Evolutionary conservation across 2,329 filamentous ascomycete genomes (phyloP).

Genomic region (Teratosphaeria zuluensis): DNA sequence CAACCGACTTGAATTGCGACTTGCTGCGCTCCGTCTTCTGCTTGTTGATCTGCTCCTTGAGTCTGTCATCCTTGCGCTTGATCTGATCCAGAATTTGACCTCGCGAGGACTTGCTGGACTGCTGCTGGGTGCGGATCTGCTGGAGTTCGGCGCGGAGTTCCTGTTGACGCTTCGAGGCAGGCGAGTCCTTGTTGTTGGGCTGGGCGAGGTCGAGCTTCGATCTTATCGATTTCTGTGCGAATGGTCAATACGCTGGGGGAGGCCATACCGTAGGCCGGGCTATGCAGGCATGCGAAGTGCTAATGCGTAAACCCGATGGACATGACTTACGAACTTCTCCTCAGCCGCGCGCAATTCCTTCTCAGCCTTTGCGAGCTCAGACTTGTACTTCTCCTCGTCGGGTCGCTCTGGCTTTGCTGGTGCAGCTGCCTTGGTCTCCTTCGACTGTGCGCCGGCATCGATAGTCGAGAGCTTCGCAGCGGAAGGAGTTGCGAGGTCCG

Average conservation of each 20-base stretch:
- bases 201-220: constrained; percentile 76
- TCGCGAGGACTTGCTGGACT: constrained; percentile 74
- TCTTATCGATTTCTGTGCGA: constrained; percentile 66
- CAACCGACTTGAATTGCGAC: constrained; percentile 73
- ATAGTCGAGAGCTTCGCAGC: constrained; percentile 4
- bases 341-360: constrained; percentile 75
- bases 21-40: constrained; percentile 78
- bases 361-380: constrained; percentile 67
- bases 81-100: constrained; percentile 75
- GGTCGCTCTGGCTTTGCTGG: constrained; percentile 68
- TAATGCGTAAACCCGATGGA: background rate
- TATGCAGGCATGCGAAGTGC: background rate
- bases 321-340: constrained; percentile 41
- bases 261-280: background rate
- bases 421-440: constrained; percentile 22
- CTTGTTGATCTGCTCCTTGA: constrained; percentile 75
- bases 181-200: constrained; percentile 73
- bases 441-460: constrained; percentile 3
- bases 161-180: constrained; percentile 70
- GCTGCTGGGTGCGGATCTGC: constrained; percentile 79
- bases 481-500: constrained; percentile 26
- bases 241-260: constrained; percentile 11
- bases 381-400: constrained; percentile 76
- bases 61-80: constrained; percentile 79
- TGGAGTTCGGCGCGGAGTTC: constrained; percentile 76